A percentile compares a stretch with the other conserved stretches of the same genome.
Conservation (phyloP, 2,329 filamentous ascomycete genomes). For the Raffaelea albimanens region DNA sequence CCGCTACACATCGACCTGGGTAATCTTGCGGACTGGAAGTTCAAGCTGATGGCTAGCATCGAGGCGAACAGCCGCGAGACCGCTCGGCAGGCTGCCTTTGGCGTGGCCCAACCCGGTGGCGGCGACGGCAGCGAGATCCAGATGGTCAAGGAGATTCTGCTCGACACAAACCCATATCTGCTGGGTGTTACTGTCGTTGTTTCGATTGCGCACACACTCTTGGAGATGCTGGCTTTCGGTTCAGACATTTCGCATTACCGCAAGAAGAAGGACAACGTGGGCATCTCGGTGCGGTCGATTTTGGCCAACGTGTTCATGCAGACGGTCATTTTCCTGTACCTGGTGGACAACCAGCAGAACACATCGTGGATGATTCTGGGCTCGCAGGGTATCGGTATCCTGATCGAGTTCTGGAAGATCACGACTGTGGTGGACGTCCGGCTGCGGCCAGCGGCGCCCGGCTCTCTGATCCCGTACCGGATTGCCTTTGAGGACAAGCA, state of each 20-base stretch:
- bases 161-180: conserved; percentile 90
- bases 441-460: conserved; percentile 57
- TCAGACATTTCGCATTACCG: conserved; percentile 96
- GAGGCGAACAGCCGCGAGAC: conserved; percentile 83
- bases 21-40: conserved; percentile 83
- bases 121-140: conserved; percentile 92
- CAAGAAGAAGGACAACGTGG: conserved; percentile 99
- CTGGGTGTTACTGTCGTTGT: conserved; percentile 77
- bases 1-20: conserved; percentile 77
- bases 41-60: conserved; percentile 71
- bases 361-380: conserved; percentile 99
- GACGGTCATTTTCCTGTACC: conserved; percentile 85
- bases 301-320: conserved; percentile 98
- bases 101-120: conserved; percentile 60
- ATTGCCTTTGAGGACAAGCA: conserved; percentile 94
- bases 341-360: conserved; percentile 94
- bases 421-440: conserved; percentile 91
- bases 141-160: conserved; percentile 89
- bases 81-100: conserved; percentile 66
- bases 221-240: conserved; percentile 94
- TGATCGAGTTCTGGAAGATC: conserved; percentile 78
- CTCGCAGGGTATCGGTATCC: conserved; percentile 73
- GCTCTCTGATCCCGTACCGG: conserved; percentile 66
- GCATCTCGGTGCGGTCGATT: conserved; percentile 92
- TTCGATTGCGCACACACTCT: conserved; percentile 82